Conservation (phyloP, 805 yeast species). For the Starmerella sp. region DNA sequence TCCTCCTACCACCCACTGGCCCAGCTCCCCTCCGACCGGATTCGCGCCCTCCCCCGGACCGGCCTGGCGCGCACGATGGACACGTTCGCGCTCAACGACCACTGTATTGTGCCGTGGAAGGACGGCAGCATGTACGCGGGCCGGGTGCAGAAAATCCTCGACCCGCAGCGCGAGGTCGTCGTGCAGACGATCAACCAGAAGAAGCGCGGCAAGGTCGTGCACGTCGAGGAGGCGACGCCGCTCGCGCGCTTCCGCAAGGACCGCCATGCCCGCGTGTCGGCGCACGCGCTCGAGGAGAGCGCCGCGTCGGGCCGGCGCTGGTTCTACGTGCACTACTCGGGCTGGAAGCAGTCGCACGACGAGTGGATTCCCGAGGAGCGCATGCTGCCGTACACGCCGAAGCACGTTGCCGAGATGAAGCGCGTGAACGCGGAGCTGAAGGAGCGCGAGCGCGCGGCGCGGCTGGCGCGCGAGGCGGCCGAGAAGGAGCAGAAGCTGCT, state of each 20-base stretch:
- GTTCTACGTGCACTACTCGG: conserved; percentile 77
- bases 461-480: conserved; percentile 15
- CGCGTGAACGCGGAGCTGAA: conserved; percentile 44
- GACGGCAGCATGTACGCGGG: conserved; percentile 22
- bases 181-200: conserved; percentile 9
- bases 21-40: neutral
- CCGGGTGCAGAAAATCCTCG: conserved; percentile 15
- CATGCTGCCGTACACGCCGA: conserved; percentile 56
- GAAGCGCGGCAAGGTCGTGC: conserved; percentile 5
- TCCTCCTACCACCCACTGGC: conserved; percentile 2
- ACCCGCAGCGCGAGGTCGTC: conserved; percentile 14
- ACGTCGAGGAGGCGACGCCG: conserved; percentile 9
- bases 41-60: neutral
- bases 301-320: conserved; percentile 31
- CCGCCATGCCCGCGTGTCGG: conserved; percentile 7
- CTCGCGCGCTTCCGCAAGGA: conserved; percentile 23
- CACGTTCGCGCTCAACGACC: conserved; percentile 15
- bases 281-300: conserved; percentile 6
- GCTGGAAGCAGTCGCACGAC: conserved; percentile 95
- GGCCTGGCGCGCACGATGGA: neutral
- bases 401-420: conserved; percentile 52
- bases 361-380: conserved; percentile 80
- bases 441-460: conserved; percentile 16
- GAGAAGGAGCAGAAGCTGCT: conserved; percentile 11
- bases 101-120: conserved; percentile 20